A percentile compares a stretch with the other conserved stretches of the same genome.
Evolutionary conservation across 1,284 basidiomycete species (phyloP).

Genomic region (Quambalaria eucalypti): DNA sequence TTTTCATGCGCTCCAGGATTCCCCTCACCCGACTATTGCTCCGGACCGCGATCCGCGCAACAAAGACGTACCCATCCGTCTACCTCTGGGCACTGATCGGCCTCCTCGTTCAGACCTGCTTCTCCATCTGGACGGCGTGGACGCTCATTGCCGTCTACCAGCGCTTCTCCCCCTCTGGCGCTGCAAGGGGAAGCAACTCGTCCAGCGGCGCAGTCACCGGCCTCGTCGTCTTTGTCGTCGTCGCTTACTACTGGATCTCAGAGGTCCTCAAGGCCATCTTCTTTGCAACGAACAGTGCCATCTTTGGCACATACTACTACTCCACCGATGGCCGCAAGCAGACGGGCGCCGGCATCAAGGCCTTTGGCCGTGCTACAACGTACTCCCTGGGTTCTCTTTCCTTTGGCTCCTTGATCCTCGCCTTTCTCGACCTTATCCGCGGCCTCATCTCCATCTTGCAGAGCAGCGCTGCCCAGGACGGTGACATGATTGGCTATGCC

Average conservation of each 20-base stretch:
- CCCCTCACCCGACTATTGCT: constrained; percentile 36
- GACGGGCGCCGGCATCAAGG: constrained; percentile 53
- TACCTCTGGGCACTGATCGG: constrained; percentile 31
- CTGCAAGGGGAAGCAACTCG: constrained; percentile 16
- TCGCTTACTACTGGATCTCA: constrained; percentile 30
- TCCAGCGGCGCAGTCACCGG: constrained; percentile 27
- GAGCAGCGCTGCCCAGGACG: constrained; percentile 63
- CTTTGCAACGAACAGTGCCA: constrained; percentile 33
- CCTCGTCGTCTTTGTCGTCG: constrained; percentile 35
- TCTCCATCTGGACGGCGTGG: constrained; percentile 32
- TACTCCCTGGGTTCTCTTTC: constrained; percentile 79
- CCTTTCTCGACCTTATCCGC: constrained; percentile 67
- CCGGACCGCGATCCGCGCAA: constrained; percentile 28
- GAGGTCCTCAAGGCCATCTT: constrained; percentile 40
- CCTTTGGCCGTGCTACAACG: constrained; percentile 72
- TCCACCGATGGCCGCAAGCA: constrained; percentile 52
- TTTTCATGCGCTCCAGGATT: constrained; percentile 32
- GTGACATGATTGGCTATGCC: constrained; percentile 64
- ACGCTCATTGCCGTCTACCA: constrained; percentile 35
- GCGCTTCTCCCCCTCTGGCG: constrained; percentile 26
- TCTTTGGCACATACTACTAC: constrained; percentile 39
- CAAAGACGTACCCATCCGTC: constrained; percentile 30
- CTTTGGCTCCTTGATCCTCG: constrained; percentile 80
- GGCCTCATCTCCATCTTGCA: constrained; percentile 60
- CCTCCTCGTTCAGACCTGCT: constrained; percentile 27